A percentile compares a stretch with the other conserved stretches of the same genome.
Evolutionary conservation across 2,329 filamentous ascomycete genomes (phyloP).

Genomic region (Ambrosiella beaveri): DNA sequence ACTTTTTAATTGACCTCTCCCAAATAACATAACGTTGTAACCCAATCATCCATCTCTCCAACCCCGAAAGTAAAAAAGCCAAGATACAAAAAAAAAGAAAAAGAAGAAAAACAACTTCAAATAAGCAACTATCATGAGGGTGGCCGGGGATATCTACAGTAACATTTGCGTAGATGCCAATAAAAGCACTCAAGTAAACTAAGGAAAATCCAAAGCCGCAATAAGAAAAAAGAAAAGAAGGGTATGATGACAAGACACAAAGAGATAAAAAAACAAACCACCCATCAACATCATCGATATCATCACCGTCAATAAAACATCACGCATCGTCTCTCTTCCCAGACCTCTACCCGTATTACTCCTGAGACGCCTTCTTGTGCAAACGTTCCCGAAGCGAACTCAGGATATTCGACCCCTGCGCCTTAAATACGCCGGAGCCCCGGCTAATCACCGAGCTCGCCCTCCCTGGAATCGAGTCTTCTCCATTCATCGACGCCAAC

Average conservation of each 20-base stretch:
- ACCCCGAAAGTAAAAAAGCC: neutral
- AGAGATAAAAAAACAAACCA: constrained; percentile 7
- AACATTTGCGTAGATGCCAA: neutral
- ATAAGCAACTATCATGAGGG: neutral
- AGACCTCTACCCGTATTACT: neutral
- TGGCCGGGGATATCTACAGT: neutral
- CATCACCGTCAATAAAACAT: neutral
- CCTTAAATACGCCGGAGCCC: constrained; percentile 1
- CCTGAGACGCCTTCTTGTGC: constrained; percentile 2
- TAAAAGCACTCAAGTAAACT: constrained; percentile 11
- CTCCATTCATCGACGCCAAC: neutral
- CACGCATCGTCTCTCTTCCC: neutral
- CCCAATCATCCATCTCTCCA: too few species aligned
- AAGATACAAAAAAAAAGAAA: neutral
- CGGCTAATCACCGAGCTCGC: constrained; percentile 2
- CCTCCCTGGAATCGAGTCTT: neutral
- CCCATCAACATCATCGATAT: neutral
- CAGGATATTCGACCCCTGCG: constrained; percentile 4
- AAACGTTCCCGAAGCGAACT: constrained; percentile 8
- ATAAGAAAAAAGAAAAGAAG: constrained; percentile 18
- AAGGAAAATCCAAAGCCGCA: constrained; percentile 17
- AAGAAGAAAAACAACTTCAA: neutral
- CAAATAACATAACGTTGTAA: too few species aligned
- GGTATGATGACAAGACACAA: constrained; percentile 15
- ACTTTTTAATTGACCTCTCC: too few species aligned